Percentiles rank a stretch among this genome's conserved stretches.
Evolutionary conservation across 495 filamentous ascomycete genomes (phyloP).

Genomic region (Bryoglossum gracile): DNA sequence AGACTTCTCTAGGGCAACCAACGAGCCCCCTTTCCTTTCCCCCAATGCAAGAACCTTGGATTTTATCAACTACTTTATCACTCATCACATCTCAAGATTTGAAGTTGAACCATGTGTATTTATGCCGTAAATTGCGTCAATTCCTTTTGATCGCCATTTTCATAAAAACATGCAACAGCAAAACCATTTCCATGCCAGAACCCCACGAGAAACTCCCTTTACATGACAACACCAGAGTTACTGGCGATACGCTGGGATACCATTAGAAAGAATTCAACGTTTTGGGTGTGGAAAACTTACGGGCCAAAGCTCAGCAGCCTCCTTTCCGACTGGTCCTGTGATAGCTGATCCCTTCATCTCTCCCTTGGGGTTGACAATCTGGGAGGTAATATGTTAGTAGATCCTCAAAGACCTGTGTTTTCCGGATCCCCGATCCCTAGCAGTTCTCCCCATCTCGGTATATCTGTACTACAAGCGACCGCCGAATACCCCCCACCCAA

Average conservation of each 20-base stretch:
- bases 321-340: slow-evolving; percentile 98
- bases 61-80: no score
- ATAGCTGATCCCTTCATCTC: slow-evolving; percentile 99
- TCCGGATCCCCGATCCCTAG: not conserved
- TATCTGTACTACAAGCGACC: no score
- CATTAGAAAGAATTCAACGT: no score
- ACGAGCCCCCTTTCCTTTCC: no score
- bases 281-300: slow-evolving; percentile 52
- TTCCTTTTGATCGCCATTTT: slow-evolving; percentile 16
- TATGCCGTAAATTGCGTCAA: slow-evolving; percentile 10
- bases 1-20: no score
- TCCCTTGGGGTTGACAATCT: slow-evolving; percentile 99
- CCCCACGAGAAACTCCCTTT: slow-evolving; percentile 40
- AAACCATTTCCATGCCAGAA: slow-evolving; percentile 26
- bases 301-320: slow-evolving; percentile 99
- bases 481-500: not conserved
- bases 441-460: not conserved
- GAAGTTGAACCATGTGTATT: no score
- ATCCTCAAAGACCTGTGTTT: not conserved
- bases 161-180: slow-evolving; percentile 16
- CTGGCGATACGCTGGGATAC: slow-evolving; percentile 82
- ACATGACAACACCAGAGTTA: slow-evolving; percentile 99
- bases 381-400: slow-evolving; percentile 16
- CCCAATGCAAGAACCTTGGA: no score
- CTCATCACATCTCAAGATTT: no score